Base-by-base conservation (phyloP, 805 yeast species). In the Saturnispora halmiae region DNA sequence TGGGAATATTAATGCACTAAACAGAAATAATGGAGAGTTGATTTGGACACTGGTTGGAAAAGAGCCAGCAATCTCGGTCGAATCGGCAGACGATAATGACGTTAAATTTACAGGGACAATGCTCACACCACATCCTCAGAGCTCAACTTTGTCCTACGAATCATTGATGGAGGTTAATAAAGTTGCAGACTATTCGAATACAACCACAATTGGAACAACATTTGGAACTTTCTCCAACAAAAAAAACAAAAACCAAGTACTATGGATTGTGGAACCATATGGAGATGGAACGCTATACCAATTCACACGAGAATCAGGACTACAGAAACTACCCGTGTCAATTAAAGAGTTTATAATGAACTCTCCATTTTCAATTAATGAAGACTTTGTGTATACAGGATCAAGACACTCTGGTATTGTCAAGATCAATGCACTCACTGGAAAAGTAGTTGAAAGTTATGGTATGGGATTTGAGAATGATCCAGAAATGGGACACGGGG, bases 251-350 rank as follows among this genome's bases (percentile, higher is more conserved):
- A 31, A 48, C 3, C 64, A 66, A 16, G 51, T 70, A 38, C 73
- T 80, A 0, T 83, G 96, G 90, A 79, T 90, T 39, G 90, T 92
- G 1, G 98, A 92, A 51, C 97, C 97, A 0, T 73, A 71, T 48
- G 79, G 78, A 4, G 95, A 83, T 43, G 98, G 98, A 1, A 66
- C 79, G 0, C 65, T 92, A 3, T 88, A 79, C 58, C 85, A 78
- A 55, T 90, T 90, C 60, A 78, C 83, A 13, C 77, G 78, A 14
- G 74, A 73, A 26, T 64, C 62, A 18, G 97, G 97, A 0, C 60
- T 92, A 19, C 85, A 82, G 53, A 81, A 75, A 54, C 67, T 92
- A 3, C 96, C 96, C 0, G 73, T 90, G 0, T 71, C 86, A 5
- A 82, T 92, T 20, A 75, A 76, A 47, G 81, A 82, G 46, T 66